These are phyloP conservation scores for Leccinum angustisporum DNA, from an alignment of 1,284 basidiomycete species.

Conservation along the genomic window DNA sequence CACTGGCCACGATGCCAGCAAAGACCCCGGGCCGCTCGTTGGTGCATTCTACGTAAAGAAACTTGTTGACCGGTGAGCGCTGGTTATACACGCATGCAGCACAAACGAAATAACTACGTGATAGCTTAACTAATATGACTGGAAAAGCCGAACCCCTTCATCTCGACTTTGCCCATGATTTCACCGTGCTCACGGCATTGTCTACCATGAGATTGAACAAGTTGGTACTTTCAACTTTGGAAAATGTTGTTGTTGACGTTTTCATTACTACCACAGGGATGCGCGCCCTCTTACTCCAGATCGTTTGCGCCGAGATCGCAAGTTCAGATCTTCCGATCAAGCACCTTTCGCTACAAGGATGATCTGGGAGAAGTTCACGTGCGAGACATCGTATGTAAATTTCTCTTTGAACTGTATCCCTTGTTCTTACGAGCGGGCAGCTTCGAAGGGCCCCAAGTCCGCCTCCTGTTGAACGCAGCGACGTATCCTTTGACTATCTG, in stretches of 20 bases:
- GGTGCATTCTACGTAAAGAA: slow-evolving; percentile 44
- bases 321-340: slow-evolving; percentile 43
- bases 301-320: slow-evolving; percentile 32
- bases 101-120: background rate
- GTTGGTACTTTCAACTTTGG: slow-evolving; percentile 19
- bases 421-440: slow-evolving; percentile 7
- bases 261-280: slow-evolving; percentile 29
- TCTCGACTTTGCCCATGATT: slow-evolving; percentile 49
- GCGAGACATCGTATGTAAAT: slow-evolving; percentile 34
- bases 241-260: background rate
- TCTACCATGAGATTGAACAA: slow-evolving; percentile 44
- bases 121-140: slow-evolving; percentile 39
- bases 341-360: slow-evolving; percentile 47
- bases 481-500: slow-evolving; percentile 42
- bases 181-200: slow-evolving; percentile 44
- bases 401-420: rapidly evolving
- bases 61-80: slow-evolving; percentile 27
- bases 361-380: slow-evolving; percentile 48
- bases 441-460: slow-evolving; percentile 38
- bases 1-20: slow-evolving; percentile 42
- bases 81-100: background rate
- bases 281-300: slow-evolving; percentile 30
- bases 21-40: slow-evolving; percentile 39
- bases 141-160: slow-evolving; percentile 36
- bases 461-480: slow-evolving; percentile 45